Evolutionary conservation across 805 yeast species (phyloP).

Genomic region (Hanseniaspora clermontiae): DNA sequence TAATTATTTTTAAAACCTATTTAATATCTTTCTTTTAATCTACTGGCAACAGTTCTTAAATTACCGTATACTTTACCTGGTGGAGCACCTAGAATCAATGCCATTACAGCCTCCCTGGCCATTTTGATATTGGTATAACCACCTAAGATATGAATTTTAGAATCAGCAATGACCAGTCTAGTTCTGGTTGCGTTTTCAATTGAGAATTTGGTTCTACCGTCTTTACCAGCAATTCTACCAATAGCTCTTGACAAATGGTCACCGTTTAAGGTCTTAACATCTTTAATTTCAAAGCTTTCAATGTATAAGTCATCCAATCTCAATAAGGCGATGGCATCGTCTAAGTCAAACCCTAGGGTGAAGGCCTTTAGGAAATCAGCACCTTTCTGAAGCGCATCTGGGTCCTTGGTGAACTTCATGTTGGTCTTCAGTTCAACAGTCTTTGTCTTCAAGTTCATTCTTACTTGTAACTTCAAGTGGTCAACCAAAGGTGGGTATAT

Average conservation of each 20-base stretch:
- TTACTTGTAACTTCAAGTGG: slow-evolving; percentile 83
- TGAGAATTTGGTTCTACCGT: slow-evolving; percentile 96
- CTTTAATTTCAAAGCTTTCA: slow-evolving; percentile 93
- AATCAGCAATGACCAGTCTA: slow-evolving; percentile 91
- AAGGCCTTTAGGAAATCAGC: slow-evolving; percentile 95
- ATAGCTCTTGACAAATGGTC: slow-evolving; percentile 97
- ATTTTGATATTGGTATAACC: slow-evolving; percentile 94
- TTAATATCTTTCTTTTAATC: slow-evolving; percentile 89
- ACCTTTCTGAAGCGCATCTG: slow-evolving; percentile 93
- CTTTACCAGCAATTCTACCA: slow-evolving; percentile 99
- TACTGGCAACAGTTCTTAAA: slow-evolving; percentile 88
- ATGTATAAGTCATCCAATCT: slow-evolving; percentile 92
- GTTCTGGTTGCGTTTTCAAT: slow-evolving; percentile 98
- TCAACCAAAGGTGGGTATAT: slow-evolving; percentile 93
- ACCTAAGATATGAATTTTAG: slow-evolving; percentile 91
- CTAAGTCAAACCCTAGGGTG: slow-evolving; percentile 90
- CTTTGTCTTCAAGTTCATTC: slow-evolving; percentile 83
- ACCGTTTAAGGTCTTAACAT: slow-evolving; percentile 87
- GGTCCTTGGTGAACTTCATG: slow-evolving; percentile 69
- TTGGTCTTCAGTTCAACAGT: slow-evolving; percentile 79
- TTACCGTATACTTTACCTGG: slow-evolving; percentile 98
- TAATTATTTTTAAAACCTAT: not conserved
- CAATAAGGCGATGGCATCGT: slow-evolving; percentile 88
- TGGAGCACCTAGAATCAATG: slow-evolving; percentile 90
- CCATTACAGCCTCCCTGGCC: slow-evolving; percentile 96